Evolutionary conservation across 1,139 yeast genomes (phyloP).

Genomic region (Saccharomyces hybrid): DNA sequence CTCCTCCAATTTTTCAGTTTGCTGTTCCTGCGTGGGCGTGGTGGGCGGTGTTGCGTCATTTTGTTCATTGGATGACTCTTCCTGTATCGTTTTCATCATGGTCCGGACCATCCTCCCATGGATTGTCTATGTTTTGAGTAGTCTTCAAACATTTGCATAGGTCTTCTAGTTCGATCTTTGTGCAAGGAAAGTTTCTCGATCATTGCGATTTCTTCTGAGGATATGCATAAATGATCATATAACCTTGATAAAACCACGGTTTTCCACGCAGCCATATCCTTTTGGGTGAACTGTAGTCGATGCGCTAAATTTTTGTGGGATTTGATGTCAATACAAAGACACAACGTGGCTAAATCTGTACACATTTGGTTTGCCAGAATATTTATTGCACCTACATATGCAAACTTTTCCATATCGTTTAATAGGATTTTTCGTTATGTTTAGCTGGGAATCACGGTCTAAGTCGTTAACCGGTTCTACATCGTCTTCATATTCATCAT

Average conservation of each 20-base stretch:
- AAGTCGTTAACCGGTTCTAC: conserved; percentile 32
- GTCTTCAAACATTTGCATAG: conserved; percentile 52
- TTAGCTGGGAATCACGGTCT: conserved; percentile 59
- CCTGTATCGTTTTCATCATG: conserved; percentile 2
- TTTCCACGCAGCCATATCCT: conserved; percentile 81
- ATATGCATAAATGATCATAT: conserved; percentile 73
- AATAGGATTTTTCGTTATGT: conserved; percentile 76
- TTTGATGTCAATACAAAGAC: conserved; percentile 43
- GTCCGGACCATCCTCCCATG: conserved; percentile 27
- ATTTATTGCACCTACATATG: conserved; percentile 81
- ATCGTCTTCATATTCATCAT: conserved; percentile 37
- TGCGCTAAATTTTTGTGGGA: conserved; percentile 44
- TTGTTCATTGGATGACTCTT: neutral
- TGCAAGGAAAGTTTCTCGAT: conserved; percentile 79
- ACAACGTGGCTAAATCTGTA: conserved; percentile 57
- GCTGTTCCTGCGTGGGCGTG: neutral
- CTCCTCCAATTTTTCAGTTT: neutral
- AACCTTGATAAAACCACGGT: conserved; percentile 61
- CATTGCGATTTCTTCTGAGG: conserved; percentile 73
- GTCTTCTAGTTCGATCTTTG: conserved; percentile 69
- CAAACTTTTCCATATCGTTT: conserved; percentile 78
- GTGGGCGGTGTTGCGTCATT: neutral
- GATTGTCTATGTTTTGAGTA: conserved; percentile 38
- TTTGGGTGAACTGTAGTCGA: conserved; percentile 61
- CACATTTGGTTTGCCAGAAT: conserved; percentile 77